A percentile compares a stretch with the other conserved stretches of the same genome.
Conservation (phyloP, 2,329 filamentous ascomycete species). For the Metarhizium anisopliae region DNA sequence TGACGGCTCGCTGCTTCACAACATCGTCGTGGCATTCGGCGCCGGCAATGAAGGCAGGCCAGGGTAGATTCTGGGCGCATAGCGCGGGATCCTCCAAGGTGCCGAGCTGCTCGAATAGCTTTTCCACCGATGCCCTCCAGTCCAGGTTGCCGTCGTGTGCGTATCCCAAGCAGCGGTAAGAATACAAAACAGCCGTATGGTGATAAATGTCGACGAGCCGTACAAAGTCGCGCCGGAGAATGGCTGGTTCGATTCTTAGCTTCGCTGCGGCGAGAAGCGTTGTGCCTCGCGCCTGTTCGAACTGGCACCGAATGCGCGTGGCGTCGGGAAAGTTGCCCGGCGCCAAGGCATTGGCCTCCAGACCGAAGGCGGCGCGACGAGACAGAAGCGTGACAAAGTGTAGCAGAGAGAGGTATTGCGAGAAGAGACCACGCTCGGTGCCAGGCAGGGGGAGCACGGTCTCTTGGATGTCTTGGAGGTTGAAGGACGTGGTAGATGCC, state of each 20-base stretch:
- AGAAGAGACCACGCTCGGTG: slow-evolving; percentile 15
- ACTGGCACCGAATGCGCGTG: slow-evolving; percentile 9
- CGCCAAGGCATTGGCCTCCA: background rate
- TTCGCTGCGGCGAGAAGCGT: slow-evolving; percentile 18
- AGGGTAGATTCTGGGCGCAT: slow-evolving; percentile 20
- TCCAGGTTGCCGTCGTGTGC: slow-evolving; percentile 8
- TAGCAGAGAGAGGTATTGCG: slow-evolving; percentile 15
- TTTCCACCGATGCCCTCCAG: slow-evolving; percentile 8
- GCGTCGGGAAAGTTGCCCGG: slow-evolving; percentile 1
- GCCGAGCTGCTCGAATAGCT: slow-evolving; percentile 14
- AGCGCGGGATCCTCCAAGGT: slow-evolving; percentile 14
- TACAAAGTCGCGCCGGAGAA: slow-evolving; percentile 15
- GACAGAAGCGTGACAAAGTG: slow-evolving; percentile 13
- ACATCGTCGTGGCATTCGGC: slow-evolving; percentile 15
- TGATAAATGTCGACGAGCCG: slow-evolving; percentile 21
- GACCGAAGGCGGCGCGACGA: slow-evolving; percentile 3
- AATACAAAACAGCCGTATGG: slow-evolving; percentile 18
- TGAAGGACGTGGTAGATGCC: slow-evolving; percentile 19
- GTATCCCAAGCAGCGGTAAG: slow-evolving; percentile 17
- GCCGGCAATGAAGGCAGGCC: slow-evolving; percentile 20
- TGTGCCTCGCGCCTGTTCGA: slow-evolving; percentile 17
- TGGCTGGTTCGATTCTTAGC: slow-evolving; percentile 11
- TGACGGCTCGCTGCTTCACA: slow-evolving; percentile 11
- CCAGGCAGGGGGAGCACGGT: slow-evolving; percentile 12
- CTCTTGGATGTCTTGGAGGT: slow-evolving; percentile 12